These are phyloP conservation scores for Coemansia sp. DNA, from an alignment of 192 early-diverging fungal genomes.

Conservation along the genomic window DNA sequence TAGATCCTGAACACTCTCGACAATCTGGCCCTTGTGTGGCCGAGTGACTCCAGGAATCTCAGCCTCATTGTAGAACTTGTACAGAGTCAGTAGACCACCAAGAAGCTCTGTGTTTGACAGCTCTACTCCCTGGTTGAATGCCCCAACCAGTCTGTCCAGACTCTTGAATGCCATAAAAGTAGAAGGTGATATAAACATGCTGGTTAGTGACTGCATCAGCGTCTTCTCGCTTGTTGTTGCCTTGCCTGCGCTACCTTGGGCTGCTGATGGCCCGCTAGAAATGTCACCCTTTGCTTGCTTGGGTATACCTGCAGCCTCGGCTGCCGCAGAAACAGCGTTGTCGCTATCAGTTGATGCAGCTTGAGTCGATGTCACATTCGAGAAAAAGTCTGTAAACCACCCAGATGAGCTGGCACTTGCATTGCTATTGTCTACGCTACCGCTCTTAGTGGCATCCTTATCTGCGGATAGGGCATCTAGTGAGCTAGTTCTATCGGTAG, in stretches of 20 bases:
- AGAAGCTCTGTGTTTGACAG: slow-evolving; percentile 63
- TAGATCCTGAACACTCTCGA: slow-evolving; percentile 39
- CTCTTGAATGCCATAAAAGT: slow-evolving; percentile 48
- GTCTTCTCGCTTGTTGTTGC: slow-evolving; percentile 31
- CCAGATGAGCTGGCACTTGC: not conserved
- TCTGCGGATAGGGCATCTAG: not conserved
- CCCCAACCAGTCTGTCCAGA: slow-evolving; percentile 37
- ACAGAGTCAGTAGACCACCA: slow-evolving; percentile 61
- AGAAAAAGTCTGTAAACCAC: slow-evolving; percentile 42
- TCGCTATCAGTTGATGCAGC: not conserved
- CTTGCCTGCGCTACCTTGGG: not conserved
- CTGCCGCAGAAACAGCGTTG: not conserved
- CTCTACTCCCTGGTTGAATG: slow-evolving; percentile 70
- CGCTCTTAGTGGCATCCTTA: not conserved
- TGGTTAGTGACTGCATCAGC: slow-evolving; percentile 47
- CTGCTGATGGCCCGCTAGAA: not conserved
- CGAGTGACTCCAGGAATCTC: slow-evolving; percentile 38
- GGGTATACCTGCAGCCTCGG: not conserved
- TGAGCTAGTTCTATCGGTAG: not conserved
- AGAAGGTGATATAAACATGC: slow-evolving; percentile 51
- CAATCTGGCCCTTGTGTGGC: slow-evolving; percentile 31
- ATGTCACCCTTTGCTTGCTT: no score
- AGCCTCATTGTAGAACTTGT: slow-evolving; percentile 59
- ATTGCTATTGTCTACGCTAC: not conserved
- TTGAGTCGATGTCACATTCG: not conserved